phyloP scores from a whole-genome alignment of 2,329 filamentous ascomycete species.

The Pochonia chlamydosporia region DNA sequence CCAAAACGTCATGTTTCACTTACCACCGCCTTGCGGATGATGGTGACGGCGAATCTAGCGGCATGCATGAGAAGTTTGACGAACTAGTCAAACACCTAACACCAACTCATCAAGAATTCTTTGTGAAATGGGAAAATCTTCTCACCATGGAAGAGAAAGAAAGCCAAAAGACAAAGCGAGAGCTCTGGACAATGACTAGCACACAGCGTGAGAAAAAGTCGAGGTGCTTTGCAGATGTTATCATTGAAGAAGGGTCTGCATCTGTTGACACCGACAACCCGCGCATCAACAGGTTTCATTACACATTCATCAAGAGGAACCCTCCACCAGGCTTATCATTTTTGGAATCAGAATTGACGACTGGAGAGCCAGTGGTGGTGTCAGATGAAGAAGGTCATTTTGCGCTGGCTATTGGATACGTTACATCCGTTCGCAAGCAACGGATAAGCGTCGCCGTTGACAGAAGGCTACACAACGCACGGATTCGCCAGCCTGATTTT shows the following conservation, averaged over 20 bases:
- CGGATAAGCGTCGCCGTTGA: slow-evolving; percentile 87
- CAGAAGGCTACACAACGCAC: slow-evolving; percentile 79
- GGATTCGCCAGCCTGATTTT: slow-evolving; percentile 70
- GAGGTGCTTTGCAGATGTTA: slow-evolving; percentile 81
- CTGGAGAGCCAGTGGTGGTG: slow-evolving; percentile 91
- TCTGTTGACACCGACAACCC: slow-evolving; percentile 62
- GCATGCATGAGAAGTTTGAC: slow-evolving; percentile 74
- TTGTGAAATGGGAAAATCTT: slow-evolving; percentile 89
- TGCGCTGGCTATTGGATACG: slow-evolving; percentile 86
- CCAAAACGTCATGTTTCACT: slow-evolving; percentile 83
- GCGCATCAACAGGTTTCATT: slow-evolving; percentile 88
- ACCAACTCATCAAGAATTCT: slow-evolving; percentile 71
- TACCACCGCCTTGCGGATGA: slow-evolving; percentile 89
- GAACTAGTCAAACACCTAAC: slow-evolving; percentile 75
- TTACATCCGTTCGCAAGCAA: slow-evolving; percentile 68
- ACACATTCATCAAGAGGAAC: slow-evolving; percentile 73
- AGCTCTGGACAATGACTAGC: slow-evolving; percentile 95
- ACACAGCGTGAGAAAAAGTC: slow-evolving; percentile 80
- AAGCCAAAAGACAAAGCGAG: slow-evolving; percentile 76
- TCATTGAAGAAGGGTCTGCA: slow-evolving; percentile 73
- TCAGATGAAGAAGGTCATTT: slow-evolving; percentile 95
- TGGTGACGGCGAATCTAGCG: slow-evolving; percentile 75
- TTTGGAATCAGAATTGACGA: slow-evolving; percentile 77
- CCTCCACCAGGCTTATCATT: slow-evolving; percentile 67
- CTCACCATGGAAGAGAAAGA: slow-evolving; percentile 93